These are phyloP conservation scores for Colletotrichum costaricense DNA, from an alignment of 2,329 filamentous ascomycete genomes.

Conservation along the genomic window DNA sequence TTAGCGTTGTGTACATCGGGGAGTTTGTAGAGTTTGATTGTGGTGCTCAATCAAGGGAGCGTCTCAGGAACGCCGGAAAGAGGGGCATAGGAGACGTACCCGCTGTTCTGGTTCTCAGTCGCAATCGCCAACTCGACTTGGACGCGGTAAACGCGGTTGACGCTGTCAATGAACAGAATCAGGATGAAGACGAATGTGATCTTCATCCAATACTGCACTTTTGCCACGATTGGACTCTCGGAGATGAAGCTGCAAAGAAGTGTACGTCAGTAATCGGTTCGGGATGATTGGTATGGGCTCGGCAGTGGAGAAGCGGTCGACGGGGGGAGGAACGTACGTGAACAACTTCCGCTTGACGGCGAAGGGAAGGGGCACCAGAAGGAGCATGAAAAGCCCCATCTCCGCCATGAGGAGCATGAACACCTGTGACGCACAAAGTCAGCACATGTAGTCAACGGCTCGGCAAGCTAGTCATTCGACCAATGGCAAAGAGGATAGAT, in stretches of 20 bases:
- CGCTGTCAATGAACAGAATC: conserved; percentile 97
- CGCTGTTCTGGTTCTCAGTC: conserved; percentile 67
- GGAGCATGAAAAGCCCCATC: conserved; percentile 83
- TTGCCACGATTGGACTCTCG: conserved; percentile 84
- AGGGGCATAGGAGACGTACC: conserved; percentile 54
- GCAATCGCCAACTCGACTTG: conserved; percentile 86
- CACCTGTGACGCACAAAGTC: conserved; percentile 64
- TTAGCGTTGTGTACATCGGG: not conserved
- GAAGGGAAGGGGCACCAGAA: conserved; percentile 91
- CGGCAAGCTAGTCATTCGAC: conserved; percentile 9
- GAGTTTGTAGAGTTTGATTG: not conserved
- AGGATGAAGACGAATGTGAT: conserved; percentile 99
- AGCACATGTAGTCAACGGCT: not conserved
- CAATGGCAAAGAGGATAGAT: not conserved
- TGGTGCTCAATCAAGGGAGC: conserved; percentile 10
- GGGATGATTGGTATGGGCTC: not conserved
- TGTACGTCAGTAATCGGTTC: conserved; percentile 17
- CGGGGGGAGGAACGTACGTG: conserved; percentile 57
- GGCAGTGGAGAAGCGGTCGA: not conserved
- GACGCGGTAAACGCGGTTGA: conserved; percentile 84
- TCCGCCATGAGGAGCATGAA: conserved; percentile 85
- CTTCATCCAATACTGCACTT: conserved; percentile 97
- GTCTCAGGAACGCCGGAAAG: not conserved
- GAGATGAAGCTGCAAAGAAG: conserved; percentile 81
- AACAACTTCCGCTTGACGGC: conserved; percentile 87